A percentile compares a stretch with the other conserved stretches of the same genome.
phyloP scores from a whole-genome alignment of 2,329 filamentous ascomycete species.

The Talaromyces marneffei region DNA sequence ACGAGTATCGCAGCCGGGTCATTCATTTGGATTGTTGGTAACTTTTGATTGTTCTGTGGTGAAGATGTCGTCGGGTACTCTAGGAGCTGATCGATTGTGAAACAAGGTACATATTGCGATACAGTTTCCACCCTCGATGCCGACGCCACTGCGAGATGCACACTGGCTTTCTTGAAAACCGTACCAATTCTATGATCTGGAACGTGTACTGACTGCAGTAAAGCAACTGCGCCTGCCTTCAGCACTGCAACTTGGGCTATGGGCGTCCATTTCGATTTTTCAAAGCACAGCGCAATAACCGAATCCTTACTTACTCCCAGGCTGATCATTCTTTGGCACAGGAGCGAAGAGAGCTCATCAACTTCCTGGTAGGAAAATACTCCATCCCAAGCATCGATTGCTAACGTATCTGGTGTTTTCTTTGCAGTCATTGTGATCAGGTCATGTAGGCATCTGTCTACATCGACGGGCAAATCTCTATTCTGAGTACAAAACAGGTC shows the following conservation, averaged over 20 bases:
- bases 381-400: conserved; percentile 24
- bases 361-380: conserved; percentile 22
- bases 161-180: conserved; percentile 28
- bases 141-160: background rate
- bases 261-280: conserved; percentile 21
- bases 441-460: conserved; percentile 16
- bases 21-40: background rate
- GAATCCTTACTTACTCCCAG: conserved; percentile 25
- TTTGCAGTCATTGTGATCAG: conserved; percentile 14
- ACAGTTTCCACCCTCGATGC: background rate
- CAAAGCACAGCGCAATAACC: conserved; percentile 22
- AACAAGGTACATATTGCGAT: background rate
- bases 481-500: conserved; percentile 4
- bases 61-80: background rate
- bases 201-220: background rate
- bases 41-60: background rate
- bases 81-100: background rate
- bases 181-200: conserved; percentile 29
- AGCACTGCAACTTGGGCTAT: conserved; percentile 17
- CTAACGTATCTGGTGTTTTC: conserved; percentile 13
- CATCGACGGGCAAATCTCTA: background rate
- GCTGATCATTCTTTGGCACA: conserved; percentile 23
- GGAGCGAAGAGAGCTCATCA: conserved; percentile 25
- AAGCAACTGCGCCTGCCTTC: conserved; percentile 16
- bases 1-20: conserved; percentile 3